Conservation (phyloP, 164 flowering plant species). For the Kalanchoe fedtschenkoi region DNA sequence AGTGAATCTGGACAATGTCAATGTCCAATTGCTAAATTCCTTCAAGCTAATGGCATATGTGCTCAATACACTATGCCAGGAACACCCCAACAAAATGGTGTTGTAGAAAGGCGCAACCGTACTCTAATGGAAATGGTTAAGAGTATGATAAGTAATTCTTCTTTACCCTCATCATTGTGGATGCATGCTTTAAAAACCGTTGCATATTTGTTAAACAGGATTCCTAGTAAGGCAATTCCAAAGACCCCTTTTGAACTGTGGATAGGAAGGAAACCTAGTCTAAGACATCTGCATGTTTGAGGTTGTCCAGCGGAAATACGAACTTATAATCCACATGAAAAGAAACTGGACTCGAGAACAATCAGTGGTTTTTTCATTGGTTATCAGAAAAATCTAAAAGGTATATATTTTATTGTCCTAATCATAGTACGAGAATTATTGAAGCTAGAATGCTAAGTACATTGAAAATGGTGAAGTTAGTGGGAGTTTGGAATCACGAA, state of each 20-base stretch:
- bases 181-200: neutral
- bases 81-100: slow-evolving; percentile 5
- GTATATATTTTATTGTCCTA: slow-evolving; percentile 4
- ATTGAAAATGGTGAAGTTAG: slow-evolving; percentile 3
- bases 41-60: neutral
- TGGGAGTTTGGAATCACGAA: neutral
- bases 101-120: neutral
- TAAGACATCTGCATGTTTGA: slow-evolving; percentile 7
- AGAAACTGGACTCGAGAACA: too few relatives aligned
- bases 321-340: too few relatives aligned
- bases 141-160: slow-evolving; percentile 7
- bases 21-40: slow-evolving; percentile 7
- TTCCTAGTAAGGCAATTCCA: slow-evolving; percentile 6
- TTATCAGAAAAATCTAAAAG: neutral
- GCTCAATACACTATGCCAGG: slow-evolving; percentile 9
- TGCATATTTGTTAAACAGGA: too few relatives aligned
- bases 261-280: neutral
- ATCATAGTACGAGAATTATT: slow-evolving; percentile 1
- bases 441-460: neutral
- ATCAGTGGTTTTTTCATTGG: too few relatives aligned
- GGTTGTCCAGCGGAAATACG: neutral
- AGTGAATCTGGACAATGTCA: too few relatives aligned
- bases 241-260: slow-evolving; percentile 10
- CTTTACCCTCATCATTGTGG: neutral
- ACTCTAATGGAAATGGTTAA: slow-evolving; percentile 5